phyloP scores from a whole-genome alignment of 108 stramenopile genomes.

The Cyclotella sp. region DNA sequence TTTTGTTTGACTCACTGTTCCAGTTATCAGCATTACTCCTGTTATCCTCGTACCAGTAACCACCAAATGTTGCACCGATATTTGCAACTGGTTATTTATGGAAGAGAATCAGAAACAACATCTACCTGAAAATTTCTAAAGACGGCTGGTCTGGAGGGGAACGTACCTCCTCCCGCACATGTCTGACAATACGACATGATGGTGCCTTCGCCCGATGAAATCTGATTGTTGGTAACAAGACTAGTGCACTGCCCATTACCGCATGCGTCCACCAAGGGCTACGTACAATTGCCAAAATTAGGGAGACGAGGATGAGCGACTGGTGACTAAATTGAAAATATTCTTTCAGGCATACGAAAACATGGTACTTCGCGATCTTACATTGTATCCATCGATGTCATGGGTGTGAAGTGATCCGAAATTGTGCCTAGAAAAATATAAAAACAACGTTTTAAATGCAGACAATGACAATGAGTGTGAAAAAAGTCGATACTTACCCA shows the following conservation, averaged over 20 bases:
- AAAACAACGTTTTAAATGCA: background rate
- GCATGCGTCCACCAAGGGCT: conserved; percentile 7
- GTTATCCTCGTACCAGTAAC: background rate
- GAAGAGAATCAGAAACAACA: no score
- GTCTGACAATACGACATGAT: conserved; percentile 13
- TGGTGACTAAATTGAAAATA: background rate
- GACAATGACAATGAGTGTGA: background rate
- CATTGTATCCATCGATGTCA: background rate
- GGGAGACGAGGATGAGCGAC: background rate
- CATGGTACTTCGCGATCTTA: background rate
- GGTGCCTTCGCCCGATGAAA: background rate
- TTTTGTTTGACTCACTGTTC: background rate
- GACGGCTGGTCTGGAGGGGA: background rate
- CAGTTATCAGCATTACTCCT: conserved; percentile 13
- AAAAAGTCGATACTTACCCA: conserved; percentile 5
- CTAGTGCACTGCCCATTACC: background rate
- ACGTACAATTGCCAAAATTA: background rate
- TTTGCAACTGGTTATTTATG: no score
- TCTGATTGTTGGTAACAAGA: background rate
- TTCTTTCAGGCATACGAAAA: background rate
- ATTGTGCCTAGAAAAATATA: conserved; percentile 3
- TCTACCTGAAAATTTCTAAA: no score
- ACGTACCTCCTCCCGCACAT: conserved; percentile 5
- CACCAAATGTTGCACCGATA: background rate
- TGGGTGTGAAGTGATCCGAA: conserved; percentile 5